Evolutionary conservation across 495 filamentous ascomycete genomes (phyloP).

Genomic region (Hypoxylon rickii): DNA sequence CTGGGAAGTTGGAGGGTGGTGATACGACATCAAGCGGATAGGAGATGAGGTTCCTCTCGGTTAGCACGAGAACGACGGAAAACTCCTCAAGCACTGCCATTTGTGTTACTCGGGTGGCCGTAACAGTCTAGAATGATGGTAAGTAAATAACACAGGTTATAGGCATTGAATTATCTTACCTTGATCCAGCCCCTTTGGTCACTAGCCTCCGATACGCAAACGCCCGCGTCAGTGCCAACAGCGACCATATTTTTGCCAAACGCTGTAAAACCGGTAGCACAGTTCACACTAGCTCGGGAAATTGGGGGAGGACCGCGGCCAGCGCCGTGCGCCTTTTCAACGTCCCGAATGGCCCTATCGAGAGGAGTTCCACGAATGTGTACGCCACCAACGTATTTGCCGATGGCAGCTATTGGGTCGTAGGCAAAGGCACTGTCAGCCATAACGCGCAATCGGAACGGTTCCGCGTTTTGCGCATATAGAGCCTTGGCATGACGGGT

Average conservation of each 20-base stretch:
- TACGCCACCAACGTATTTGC: slow-evolving; percentile 49
- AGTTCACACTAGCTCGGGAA: slow-evolving; percentile 85
- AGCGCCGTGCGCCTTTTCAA: slow-evolving; percentile 73
- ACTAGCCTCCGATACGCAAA: slow-evolving; percentile 81
- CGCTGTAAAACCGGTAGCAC: slow-evolving; percentile 84
- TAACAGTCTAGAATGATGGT: slow-evolving; percentile 63
- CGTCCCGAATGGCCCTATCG: slow-evolving; percentile 85
- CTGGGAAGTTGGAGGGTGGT: slow-evolving; percentile 66
- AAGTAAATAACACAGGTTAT: slow-evolving; percentile 5
- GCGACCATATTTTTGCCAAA: slow-evolving; percentile 87
- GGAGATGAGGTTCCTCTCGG: slow-evolving; percentile 89
- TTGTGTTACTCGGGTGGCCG: slow-evolving; percentile 78
- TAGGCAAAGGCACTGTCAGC: slow-evolving; percentile 90
- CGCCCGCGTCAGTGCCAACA: slow-evolving; percentile 92
- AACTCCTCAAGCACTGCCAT: slow-evolving; percentile 96
- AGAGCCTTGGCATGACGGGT: slow-evolving; percentile 86
- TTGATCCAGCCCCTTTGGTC: slow-evolving; percentile 89
- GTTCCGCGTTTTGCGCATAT: slow-evolving; percentile 92
- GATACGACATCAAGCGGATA: slow-evolving; percentile 92
- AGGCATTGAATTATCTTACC: slow-evolving; percentile 54
- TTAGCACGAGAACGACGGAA: slow-evolving; percentile 84
- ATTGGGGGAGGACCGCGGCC: slow-evolving; percentile 72
- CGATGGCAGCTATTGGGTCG: slow-evolving; percentile 61
- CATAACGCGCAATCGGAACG: slow-evolving; percentile 89
- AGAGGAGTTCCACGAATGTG: slow-evolving; percentile 86